Evolutionary conservation across 2,329 filamentous ascomycete species (phyloP), one percentile per base, ranked within the genome.

Genomic region (Claviceps sp.): DNA sequence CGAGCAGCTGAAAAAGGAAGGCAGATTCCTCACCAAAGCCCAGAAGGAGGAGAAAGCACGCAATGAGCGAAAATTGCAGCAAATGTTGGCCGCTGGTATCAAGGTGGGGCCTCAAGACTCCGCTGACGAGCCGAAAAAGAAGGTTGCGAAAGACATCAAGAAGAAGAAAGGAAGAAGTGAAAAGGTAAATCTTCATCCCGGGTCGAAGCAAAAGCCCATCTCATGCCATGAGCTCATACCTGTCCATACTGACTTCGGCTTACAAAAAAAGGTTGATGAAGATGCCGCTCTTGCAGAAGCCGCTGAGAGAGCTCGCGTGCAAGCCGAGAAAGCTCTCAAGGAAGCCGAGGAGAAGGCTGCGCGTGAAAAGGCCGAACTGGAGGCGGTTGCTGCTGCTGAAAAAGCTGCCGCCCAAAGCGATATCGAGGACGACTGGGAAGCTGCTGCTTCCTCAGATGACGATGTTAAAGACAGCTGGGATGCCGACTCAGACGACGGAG

Each of bases 391-490:
- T 42, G 74, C 74, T 51, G 75, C 76, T 17, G 70, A 70, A 34
- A 76, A 80, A 61, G 75, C 78, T 49, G 76, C 74, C 14, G 71
- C 64, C 4, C 73, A 75, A 49, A 83, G 79, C 47, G 82, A 81
- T 17, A 66, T 85, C 26, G 83, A 86, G 16, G 85, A 94, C 38
- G 89, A 95, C 67, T 95, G 90, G 90, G 88, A 96, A 67, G 81
- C 83, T 34, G 83, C 87, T 48, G 88, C 86, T 34, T 86, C 83
- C 26, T 86, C 86, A 4, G 59, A 57, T 47, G 80, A 86, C 16
- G 83, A 85, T 54, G 77, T 95, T 62, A 96, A 96, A 70, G 91
- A 96, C 58, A 91, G 85, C 72, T 97, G 91, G 91, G 91, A 97
- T 65, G 89, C 86, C 37, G 85, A 88, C 51, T 83, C 82, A 2